A percentile compares a stretch with the other conserved stretches of the same genome.
Conservation (phyloP, 2,329 filamentous ascomycete species). For the Meredithiella fracta region DNA sequence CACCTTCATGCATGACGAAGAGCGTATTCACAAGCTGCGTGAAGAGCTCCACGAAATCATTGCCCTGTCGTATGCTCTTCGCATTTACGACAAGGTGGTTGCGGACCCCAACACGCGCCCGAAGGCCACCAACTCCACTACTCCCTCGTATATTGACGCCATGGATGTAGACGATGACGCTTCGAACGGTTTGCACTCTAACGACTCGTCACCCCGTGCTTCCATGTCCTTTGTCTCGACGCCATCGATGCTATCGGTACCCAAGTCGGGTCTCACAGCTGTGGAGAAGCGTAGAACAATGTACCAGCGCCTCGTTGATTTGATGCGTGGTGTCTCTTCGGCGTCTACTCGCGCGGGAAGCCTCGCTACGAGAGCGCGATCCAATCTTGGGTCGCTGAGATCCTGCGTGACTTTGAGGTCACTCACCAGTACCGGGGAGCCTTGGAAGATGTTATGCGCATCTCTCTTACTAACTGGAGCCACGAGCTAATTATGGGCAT, state of each 20-base stretch:
- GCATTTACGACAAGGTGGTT: constrained; percentile 31
- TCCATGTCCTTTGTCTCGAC: constrained; percentile 23
- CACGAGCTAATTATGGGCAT: constrained; percentile 27
- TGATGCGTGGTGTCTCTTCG: constrained; percentile 35
- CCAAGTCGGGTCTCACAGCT: constrained; percentile 21
- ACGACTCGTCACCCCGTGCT: constrained; percentile 33
- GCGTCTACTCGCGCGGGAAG: constrained; percentile 18
- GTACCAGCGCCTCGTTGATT: constrained; percentile 35
- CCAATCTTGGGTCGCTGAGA: constrained; percentile 38
- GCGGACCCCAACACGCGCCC: not conserved
- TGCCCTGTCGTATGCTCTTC: constrained; percentile 48
- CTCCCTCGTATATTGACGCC: constrained; percentile 4
- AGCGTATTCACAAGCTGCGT: constrained; percentile 43
- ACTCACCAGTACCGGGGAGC: constrained; percentile 31
- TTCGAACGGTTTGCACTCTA: constrained; percentile 33
- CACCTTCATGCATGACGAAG: constrained; percentile 49
- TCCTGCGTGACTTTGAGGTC: constrained; percentile 39
- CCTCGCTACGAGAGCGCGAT: constrained; percentile 37
- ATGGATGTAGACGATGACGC: constrained; percentile 26
- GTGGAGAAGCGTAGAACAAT: constrained; percentile 31
- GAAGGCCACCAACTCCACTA: constrained; percentile 16
- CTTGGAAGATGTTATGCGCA: constrained; percentile 31
- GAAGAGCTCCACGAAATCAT: constrained; percentile 45
- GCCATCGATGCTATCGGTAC: constrained; percentile 16
- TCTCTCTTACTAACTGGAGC: constrained; percentile 27